These are phyloP conservation scores for Emericellopsis cladophorae DNA, from an alignment of 2,329 filamentous ascomycete species.

Conservation along the genomic window DNA sequence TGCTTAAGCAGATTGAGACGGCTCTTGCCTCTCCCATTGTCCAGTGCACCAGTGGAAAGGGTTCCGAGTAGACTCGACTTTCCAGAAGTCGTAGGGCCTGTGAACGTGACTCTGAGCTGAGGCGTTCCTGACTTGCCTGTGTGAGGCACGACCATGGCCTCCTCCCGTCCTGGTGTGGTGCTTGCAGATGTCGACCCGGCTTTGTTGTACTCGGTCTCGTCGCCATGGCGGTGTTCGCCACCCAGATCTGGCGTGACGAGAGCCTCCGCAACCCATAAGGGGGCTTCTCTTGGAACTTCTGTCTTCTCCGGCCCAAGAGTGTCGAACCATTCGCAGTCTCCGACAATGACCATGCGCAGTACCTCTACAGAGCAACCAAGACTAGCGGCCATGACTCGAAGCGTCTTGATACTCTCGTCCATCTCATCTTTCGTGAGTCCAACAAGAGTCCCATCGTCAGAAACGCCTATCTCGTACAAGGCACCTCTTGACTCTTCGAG, in stretches of 20 bases:
- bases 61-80: conserved; percentile 88
- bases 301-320: conserved; percentile 11
- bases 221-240: conserved; percentile 8
- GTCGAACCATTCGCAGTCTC: conserved; percentile 66
- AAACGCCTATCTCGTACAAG: conserved; percentile 90
- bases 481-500: conserved; percentile 89
- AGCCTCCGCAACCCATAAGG: conserved; percentile 81
- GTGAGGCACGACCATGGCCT: conserved; percentile 14
- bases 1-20: conserved; percentile 82
- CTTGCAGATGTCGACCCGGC: not conserved
- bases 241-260: conserved; percentile 65
- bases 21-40: conserved; percentile 87
- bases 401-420: conserved; percentile 75
- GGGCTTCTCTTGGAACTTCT: conserved; percentile 24
- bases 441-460: conserved; percentile 84
- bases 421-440: conserved; percentile 85
- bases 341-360: conserved; percentile 70
- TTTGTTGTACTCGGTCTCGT: not conserved
- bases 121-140: conserved; percentile 44
- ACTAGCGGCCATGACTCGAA: conserved; percentile 85
- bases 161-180: not conserved
- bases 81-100: conserved; percentile 79
- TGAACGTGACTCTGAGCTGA: conserved; percentile 77
- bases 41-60: conserved; percentile 72
- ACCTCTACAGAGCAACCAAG: conserved; percentile 79